Evolutionary conservation across 106 monocot genomes (phyloP).

Genomic region (Chionographis japonica): DNA sequence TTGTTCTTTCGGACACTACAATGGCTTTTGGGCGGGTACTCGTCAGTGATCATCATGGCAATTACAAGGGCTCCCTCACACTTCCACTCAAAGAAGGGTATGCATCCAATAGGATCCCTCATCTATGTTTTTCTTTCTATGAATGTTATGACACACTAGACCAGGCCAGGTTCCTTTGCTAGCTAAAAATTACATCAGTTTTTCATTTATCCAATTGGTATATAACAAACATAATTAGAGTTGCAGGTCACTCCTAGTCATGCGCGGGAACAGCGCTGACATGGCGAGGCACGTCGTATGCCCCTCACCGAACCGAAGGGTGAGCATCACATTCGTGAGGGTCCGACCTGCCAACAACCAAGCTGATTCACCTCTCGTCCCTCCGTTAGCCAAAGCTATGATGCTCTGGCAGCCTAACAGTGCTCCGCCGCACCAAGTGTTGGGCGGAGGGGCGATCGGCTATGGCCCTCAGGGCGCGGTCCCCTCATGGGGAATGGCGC

Average conservation of each 20-base stretch:
- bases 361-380: not conserved
- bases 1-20: conserved; percentile 65
- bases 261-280: conserved; percentile 98
- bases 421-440: conserved; percentile 11
- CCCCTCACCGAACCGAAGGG: conserved; percentile 63
- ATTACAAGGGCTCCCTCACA: conserved; percentile 79
- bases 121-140: too few species aligned
- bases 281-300: conserved; percentile 95
- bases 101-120: not conserved
- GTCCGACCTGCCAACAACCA: conserved; percentile 44
- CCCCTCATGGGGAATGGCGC: conserved; percentile 48
- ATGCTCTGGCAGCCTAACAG: conserved; percentile 49
- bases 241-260: conserved; percentile 89
- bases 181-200: too few species aligned
- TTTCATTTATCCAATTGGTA: too few species aligned
- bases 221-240: not conserved
- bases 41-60: conserved; percentile 56
- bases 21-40: conserved; percentile 80
- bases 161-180: too few species aligned
- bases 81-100: conserved; percentile 80
- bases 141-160: too few species aligned
- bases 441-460: conserved; percentile 15
- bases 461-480: conserved; percentile 27
- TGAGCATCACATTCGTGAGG: conserved; percentile 65
- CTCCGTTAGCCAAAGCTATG: conserved; percentile 30